These are phyloP conservation scores for Cutaneotrichosporon arboriforme DNA, from an alignment of 1,284 basidiomycete genomes.

Conservation along the genomic window DNA sequence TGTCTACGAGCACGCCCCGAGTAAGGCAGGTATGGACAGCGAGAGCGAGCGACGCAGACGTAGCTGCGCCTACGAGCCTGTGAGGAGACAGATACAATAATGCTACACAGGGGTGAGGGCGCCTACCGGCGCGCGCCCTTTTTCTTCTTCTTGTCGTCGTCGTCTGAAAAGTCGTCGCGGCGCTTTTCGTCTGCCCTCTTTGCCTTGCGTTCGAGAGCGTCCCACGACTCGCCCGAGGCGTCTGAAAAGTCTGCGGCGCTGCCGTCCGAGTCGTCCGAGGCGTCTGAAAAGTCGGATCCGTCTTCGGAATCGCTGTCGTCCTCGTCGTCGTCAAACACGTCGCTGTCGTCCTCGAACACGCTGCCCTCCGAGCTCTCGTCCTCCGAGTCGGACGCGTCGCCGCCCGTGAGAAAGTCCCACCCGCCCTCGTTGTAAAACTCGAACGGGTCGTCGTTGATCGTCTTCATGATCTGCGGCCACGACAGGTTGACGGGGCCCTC, in stretches of 20 bases:
- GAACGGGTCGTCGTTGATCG: constrained; percentile 89
- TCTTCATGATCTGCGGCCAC: constrained; percentile 97
- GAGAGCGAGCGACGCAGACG: too few relatives aligned
- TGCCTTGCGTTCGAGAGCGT: constrained; percentile 85
- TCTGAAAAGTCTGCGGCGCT: constrained; percentile 30
- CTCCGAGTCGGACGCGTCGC: constrained; percentile 61
- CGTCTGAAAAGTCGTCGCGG: constrained; percentile 33
- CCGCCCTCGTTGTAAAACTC: constrained; percentile 96
- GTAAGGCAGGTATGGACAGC: too few relatives aligned
- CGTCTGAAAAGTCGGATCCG: constrained; percentile 42
- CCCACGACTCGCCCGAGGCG: constrained; percentile 81
- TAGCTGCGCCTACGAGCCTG: not conserved
- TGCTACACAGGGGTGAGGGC: constrained; percentile 10
- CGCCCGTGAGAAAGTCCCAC: constrained; percentile 82
- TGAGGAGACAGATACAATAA: constrained; percentile 6
- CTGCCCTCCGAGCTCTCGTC: constrained; percentile 70
- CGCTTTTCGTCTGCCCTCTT: constrained; percentile 50
- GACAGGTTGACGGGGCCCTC: constrained; percentile 97
- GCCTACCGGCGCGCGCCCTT: constrained; percentile 19
- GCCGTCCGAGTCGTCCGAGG: constrained; percentile 55
- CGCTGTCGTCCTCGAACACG: constrained; percentile 59
- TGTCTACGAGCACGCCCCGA: too few relatives aligned
- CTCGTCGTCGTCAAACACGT: constrained; percentile 26
- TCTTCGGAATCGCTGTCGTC: constrained; percentile 49
- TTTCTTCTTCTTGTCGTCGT: constrained; percentile 37